A percentile compares a stretch with the other conserved stretches of the same genome.
These are phyloP conservation scores for Eucalyptus erythrocorys DNA, from an alignment of 345 rosid species.

Conservation along the genomic window DNA sequence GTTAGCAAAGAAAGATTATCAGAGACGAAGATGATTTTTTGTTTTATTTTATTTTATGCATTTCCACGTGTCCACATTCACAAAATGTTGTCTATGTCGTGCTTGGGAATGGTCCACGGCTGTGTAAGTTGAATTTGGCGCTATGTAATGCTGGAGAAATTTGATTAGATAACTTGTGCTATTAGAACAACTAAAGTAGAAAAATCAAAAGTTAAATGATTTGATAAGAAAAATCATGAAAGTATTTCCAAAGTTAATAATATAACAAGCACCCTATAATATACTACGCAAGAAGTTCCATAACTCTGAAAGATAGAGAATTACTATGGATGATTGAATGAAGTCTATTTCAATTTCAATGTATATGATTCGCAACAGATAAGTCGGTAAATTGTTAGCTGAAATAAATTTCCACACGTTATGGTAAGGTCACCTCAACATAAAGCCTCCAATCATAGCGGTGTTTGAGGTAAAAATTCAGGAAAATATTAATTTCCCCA, in stretches of 20 bases:
- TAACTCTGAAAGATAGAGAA: background rate
- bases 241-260: background rate
- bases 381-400: background rate
- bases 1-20: background rate
- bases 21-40: background rate
- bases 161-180: background rate
- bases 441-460: background rate
- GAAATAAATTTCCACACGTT: background rate
- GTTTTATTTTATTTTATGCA: no score
- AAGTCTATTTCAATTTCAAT: background rate
- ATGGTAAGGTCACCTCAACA: background rate
- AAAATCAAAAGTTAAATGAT: accelerated
- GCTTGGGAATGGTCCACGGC: accelerated
- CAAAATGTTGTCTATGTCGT: no score
- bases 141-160: background rate
- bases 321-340: accelerated
- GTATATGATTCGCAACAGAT: accelerated
- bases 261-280: accelerated
- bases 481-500: background rate
- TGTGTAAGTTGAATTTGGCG: background rate
- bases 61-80: background rate
- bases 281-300: background rate
- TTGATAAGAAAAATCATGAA: background rate
- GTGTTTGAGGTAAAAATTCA: background rate
- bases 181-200: accelerated